Evolutionary conservation across 257 asterid genomes (phyloP), one percentile per base, ranked within the genome.

Genomic region (Vinca minor): DNA sequence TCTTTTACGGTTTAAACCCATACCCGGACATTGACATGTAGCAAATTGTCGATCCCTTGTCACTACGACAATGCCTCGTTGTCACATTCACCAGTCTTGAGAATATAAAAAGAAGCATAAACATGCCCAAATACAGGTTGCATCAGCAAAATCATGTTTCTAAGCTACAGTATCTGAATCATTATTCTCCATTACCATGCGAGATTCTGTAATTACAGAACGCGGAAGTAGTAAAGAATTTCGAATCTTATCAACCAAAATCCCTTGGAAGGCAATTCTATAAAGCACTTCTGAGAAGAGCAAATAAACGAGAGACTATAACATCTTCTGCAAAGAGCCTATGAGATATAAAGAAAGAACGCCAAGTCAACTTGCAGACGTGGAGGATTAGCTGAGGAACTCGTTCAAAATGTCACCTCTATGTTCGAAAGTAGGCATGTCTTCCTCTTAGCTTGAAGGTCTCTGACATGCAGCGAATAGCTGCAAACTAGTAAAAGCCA

Each of bases 401-500:
- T 15, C 48, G 36, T 26, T 49, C 49, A n/a, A 7, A 3, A 29
- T 28, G 13, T 55, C 23, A 26, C 55, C 36, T 12, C 20, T 28
- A 34, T 52, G 28, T 5, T 38, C 1, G 21, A 29, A n/a, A 31
- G 48, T 17, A 26, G 14, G 53, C 5, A 2, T 36, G 3, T 21
- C 7, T 61, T 50, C 25, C 46, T 84, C 82, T n/a, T n/a, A 82
- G 68, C 64, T 83, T 31, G 93, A 92, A 3, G 90, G 93, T 76
- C 88, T 87, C 77, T 93, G 99, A 76, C 99, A 89, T 50, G 91
- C 89, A 20, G 82, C 64, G 66, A 85, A 87, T 49, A 93, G 76
- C 74, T 93, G 99, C 97, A 96, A 93, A 84, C 99, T 89, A 64
- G 87, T 71, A 68, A 89, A 87, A 67, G 99, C 97, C 93, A 89